Evolutionary conservation across 1,284 basidiomycete species (phyloP), one percentile per base, ranked within the genome.

Genomic region (Porogramme epimiltina): DNA sequence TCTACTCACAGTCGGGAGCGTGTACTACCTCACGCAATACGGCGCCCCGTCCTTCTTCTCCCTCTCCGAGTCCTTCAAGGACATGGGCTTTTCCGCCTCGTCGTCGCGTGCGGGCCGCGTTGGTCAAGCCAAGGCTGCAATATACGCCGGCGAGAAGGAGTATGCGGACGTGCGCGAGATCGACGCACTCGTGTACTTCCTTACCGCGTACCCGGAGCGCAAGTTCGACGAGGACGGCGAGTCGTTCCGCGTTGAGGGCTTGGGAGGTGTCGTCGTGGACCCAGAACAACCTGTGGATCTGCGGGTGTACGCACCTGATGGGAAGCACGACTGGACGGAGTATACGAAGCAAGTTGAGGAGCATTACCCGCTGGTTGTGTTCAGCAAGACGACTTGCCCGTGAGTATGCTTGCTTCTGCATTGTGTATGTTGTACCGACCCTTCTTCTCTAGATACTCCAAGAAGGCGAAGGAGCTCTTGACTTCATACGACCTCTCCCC

Each of bases 331-430:
- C 41, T 89, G 87, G 86, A 59, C 61, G 18, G 68, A 72, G 46
- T 73, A 81, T 45, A 66, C 76, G 20, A 65, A 65, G 44, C 65
- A 60, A 25, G 63, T 89, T 50, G 73, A 79, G 41, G 64, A 75
- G 20, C 68, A 80, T 37, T 76, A 79, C 54, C 91, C 91, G 6
- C 68, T 92, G 3, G 75, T 92, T 42, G 82, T 92, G 15, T 92
- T 93, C 62, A 91, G 89, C 75, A 93, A 92, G 77, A 88, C 87
- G 18, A 87, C 83, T 62, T 92, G 90, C 78, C 82, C 82, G 87
- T 84, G 56, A 45, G 60, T 59, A 3, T 23, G 3, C 15, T 11
- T 20, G 0, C 6, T n/a, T n/a, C n/a, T 8, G n/a, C n/a, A n/a
- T n/a, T n/a, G n/a, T 5, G 0, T 19, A 10, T 15, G 37, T 42